Evolutionary conservation across 257 asterid species (phyloP), one percentile per base, ranked within the genome.

Genomic region (Paulownia fortunei): DNA sequence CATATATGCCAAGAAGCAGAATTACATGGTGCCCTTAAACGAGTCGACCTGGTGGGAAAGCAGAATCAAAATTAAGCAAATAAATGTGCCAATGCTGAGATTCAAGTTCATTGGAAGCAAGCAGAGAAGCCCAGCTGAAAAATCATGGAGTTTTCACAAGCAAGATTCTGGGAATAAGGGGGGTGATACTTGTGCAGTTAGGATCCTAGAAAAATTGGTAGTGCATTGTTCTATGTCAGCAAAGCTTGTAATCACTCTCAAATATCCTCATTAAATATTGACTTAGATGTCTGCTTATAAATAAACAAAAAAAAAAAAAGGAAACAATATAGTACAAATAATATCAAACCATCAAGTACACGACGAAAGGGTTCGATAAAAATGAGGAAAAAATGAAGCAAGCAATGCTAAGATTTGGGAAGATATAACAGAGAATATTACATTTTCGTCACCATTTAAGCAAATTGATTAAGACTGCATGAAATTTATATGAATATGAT

Each of bases 131-230:
- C 51, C 27, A 52, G 51, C 8, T 52, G 49, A 16, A 63, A 24
- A 36, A 36, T 6, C 61, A 41, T 52, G 70, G 24, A 36, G 3
- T 8, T 60, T 5, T 16, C 23, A 32, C 49, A 69, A 6, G 62
- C 15, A 74, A 46, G 39, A 19, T 36, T 62, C 32, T 52, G n/a
- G 41, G 36, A 73, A 73, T 64, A 79, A 62, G 65, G 76, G 60
- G 73, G 55, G 61, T 58, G 16, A 27, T 54, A 26, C 27, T 83
- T 55, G 80, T 74, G 66, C 81, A 70, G 84, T 42, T 68, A 78
- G 80, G 67, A 58, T 60, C 68, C 32, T 36, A 76, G 80, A 56
- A 30, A 32, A 56, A 1, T 3, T 8, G 49, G 69, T 21, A 49
- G 56, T 71, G 41, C 72, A 67, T 62, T 84, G 65, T 34, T 69